phyloP scores from a whole-genome alignment of 1,284 basidiomycete genomes.

The Ceratobasidium sp. region DNA sequence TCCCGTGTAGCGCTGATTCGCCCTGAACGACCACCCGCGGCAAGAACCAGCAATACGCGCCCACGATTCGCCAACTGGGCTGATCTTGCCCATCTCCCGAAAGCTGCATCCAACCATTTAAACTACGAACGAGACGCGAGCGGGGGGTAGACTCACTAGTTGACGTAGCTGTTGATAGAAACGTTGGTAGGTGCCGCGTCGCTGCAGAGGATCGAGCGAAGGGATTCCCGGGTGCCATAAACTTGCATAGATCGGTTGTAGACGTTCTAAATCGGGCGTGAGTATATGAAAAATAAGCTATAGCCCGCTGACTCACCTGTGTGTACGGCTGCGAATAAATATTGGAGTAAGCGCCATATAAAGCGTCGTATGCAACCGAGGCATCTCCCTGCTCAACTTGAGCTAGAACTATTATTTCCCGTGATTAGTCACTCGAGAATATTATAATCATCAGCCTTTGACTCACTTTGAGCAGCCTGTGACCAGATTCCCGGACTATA shows the following conservation, averaged over 20 bases:
- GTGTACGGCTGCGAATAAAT: conserved; percentile 2
- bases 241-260: conserved; percentile 9
- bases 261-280: conserved; percentile 2
- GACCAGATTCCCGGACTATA: conserved; percentile 14
- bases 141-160: conserved; percentile 11
- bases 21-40: conserved; percentile 41
- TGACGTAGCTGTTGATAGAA: neutral
- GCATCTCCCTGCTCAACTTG: conserved; percentile 13
- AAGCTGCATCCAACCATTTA: neutral
- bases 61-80: conserved; percentile 46
- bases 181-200: conserved; percentile 47
- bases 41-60: conserved; percentile 40
- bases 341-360: neutral
- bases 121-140: neutral
- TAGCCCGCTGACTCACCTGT: neutral
- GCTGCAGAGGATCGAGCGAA: conserved; percentile 48
- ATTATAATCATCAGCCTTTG: conserved; percentile 4
- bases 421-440: neutral
- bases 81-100: conserved; percentile 44
- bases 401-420: neutral
- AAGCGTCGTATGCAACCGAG: neutral
- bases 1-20: conserved; percentile 47
- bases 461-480: neutral
- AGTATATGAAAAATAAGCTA: neutral
- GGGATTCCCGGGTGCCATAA: neutral